A percentile compares a stretch with the other conserved stretches of the same genome.
phyloP scores from a whole-genome alignment of 345 rosid genomes.

The Hibiscus tridactylites region DNA sequence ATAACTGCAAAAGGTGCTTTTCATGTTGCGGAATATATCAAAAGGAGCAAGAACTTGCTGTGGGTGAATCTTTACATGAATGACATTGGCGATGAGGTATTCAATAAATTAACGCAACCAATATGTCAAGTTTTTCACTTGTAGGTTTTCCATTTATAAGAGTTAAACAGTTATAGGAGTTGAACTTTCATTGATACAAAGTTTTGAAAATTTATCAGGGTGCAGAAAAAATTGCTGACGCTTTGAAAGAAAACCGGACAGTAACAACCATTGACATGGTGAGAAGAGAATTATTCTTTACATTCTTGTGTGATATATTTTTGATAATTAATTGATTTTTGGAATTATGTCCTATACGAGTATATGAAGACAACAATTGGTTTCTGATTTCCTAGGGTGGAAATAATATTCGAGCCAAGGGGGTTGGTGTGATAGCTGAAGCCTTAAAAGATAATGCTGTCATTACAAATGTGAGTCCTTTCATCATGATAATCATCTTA shows the following conservation, averaged over 20 bases:
- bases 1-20: constrained; percentile 74
- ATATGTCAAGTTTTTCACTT: neutral
- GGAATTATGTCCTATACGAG: neutral
- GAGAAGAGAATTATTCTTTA: constrained; percentile 20
- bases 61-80: constrained; percentile 97
- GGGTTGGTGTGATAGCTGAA: constrained; percentile 63
- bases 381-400: constrained; percentile 54
- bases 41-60: constrained; percentile 79
- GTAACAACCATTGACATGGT: constrained; percentile 78
- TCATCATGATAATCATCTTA: constrained; percentile 6
- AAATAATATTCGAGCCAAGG: constrained; percentile 76
- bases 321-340: neutral
- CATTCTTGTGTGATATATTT: neutral
- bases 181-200: constrained; percentile 4
- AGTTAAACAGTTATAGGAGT: neutral
- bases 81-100: constrained; percentile 92
- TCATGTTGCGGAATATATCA: constrained; percentile 74
- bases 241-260: constrained; percentile 72
- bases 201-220: constrained; percentile 45
- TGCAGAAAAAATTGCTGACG: constrained; percentile 71
- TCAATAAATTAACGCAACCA: constrained; percentile 14
- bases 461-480: constrained; percentile 56
- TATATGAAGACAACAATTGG: constrained; percentile 4
- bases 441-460: constrained; percentile 67
- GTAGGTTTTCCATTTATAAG: neutral